Evolutionary conservation across 2,329 filamentous ascomycete genomes (phyloP).

Genomic region (Diplodia scrobiculata): DNA sequence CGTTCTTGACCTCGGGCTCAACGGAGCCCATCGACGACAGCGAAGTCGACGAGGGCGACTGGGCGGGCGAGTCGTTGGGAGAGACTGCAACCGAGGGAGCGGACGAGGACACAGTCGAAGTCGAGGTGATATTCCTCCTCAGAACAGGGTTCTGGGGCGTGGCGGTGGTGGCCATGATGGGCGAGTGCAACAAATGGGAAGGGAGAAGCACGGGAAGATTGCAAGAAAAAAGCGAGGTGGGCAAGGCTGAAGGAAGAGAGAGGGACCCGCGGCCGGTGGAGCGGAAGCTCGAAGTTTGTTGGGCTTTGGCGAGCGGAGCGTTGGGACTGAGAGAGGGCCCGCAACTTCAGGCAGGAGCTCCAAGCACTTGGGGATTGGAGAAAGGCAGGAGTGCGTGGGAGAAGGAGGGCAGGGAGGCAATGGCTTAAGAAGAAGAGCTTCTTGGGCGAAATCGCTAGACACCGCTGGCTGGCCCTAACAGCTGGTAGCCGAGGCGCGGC

Average conservation of each 20-base stretch:
- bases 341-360: slow-evolving; percentile 21
- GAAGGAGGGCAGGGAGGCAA: slow-evolving; percentile 8
- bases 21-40: slow-evolving; percentile 83
- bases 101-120: slow-evolving; percentile 56
- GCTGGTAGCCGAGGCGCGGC: slow-evolving; percentile 20
- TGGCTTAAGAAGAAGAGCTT: slow-evolving; percentile 23
- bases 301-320: slow-evolving; percentile 19
- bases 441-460: not conserved
- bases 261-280: slow-evolving; percentile 6
- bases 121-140: slow-evolving; percentile 52
- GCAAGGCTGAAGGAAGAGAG: not conserved
- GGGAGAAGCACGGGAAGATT: not conserved
- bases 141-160: slow-evolving; percentile 53
- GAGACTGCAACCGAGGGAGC: slow-evolving; percentile 58
- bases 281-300: slow-evolving; percentile 27
- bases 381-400: not conserved
- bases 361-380: not conserved
- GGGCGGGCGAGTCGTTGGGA: slow-evolving; percentile 61
- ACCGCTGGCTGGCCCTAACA: not conserved
- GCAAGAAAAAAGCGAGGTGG: not conserved
- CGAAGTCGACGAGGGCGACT: slow-evolving; percentile 80
- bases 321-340: slow-evolving; percentile 21
- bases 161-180: slow-evolving; percentile 52
- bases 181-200: not conserved
- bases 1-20: slow-evolving; percentile 53